A percentile compares a stretch with the other conserved stretches of the same genome.
These are phyloP conservation scores for Galeopsis tetrahit DNA, from an alignment of 257 asterid genomes.

Conservation along the genomic window DNA sequence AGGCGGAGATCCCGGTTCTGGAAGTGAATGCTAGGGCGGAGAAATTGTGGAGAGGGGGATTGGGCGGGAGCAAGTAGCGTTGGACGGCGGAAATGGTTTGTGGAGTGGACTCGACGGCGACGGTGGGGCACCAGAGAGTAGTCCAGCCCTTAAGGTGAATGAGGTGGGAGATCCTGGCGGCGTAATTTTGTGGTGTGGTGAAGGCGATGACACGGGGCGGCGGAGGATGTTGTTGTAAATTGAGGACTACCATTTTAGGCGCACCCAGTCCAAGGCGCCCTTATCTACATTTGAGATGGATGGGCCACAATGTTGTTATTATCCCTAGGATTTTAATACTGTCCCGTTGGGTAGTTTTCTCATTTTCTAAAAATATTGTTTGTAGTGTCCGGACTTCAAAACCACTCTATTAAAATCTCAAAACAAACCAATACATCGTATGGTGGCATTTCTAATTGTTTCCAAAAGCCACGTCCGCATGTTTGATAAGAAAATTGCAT, in stretches of 20 bases:
- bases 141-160: slow-evolving; percentile 59
- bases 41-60: slow-evolving; percentile 52
- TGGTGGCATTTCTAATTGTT: neutral
- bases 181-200: slow-evolving; percentile 79
- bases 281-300: neutral
- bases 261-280: neutral
- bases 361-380: no score
- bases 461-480: slow-evolving; percentile 1
- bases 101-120: slow-evolving; percentile 65
- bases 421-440: neutral
- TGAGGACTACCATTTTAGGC: slow-evolving; percentile 42
- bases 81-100: slow-evolving; percentile 57
- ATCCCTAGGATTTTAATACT: neutral
- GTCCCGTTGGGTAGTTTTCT: no score
- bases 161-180: slow-evolving; percentile 56
- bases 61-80: slow-evolving; percentile 39
- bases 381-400: no score
- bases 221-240: slow-evolving; percentile 44
- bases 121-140: slow-evolving; percentile 72
- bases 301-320: neutral
- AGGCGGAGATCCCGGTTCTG: slow-evolving; percentile 70
- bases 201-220: slow-evolving; percentile 57
- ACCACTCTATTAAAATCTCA: no score
- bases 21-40: slow-evolving; percentile 85
- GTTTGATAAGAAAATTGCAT: neutral